Percentiles rank a stretch among this genome's conserved stretches.
phyloP scores from a whole-genome alignment of 768 basidiomycete species.

The Dentipellis sp. region DNA sequence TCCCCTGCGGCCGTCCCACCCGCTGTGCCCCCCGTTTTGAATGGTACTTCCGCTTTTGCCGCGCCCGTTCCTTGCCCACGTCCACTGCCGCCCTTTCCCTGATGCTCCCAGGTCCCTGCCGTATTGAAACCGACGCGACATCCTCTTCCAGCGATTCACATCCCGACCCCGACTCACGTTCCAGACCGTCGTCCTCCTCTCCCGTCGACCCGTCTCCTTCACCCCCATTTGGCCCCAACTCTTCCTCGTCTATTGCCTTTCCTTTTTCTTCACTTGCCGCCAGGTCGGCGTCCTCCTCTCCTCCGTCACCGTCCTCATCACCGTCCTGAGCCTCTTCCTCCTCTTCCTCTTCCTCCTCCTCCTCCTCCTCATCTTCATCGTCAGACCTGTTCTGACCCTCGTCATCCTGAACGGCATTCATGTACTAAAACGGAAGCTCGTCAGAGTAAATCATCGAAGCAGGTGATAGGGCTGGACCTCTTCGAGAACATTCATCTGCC shows the following conservation, averaged over 20 bases:
- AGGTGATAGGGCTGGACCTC: slow-evolving; percentile 43
- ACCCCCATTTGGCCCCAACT: too few species aligned
- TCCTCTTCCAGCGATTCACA: neutral
- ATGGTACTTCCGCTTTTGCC: slow-evolving; percentile 70
- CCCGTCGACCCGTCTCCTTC: too few species aligned
- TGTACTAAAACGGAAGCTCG: slow-evolving; percentile 13
- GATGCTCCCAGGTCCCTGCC: slow-evolving; percentile 20
- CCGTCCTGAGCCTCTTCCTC: slow-evolving; percentile 16
- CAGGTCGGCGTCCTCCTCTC: too few species aligned
- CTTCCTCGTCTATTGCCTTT: too few species aligned
- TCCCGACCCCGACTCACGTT: too few species aligned
- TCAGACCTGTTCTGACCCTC: slow-evolving; percentile 16
- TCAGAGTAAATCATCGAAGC: neutral
- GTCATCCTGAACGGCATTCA: slow-evolving; percentile 16
- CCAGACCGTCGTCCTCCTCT: too few species aligned
- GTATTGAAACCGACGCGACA: too few species aligned
- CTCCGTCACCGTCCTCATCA: neutral
- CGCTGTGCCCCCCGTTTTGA: slow-evolving; percentile 57
- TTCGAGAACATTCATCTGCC: slow-evolving; percentile 74
- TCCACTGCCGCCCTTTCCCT: slow-evolving; percentile 55
- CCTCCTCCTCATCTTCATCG: slow-evolving; percentile 24
- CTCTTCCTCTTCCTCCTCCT: slow-evolving; percentile 18
- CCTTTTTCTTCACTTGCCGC: too few species aligned
- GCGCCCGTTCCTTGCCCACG: slow-evolving; percentile 46
- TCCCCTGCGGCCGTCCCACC: slow-evolving; percentile 64